phyloP scores from a whole-genome alignment of 768 basidiomycete genomes.

The Chlorophyllum brunneum region DNA sequence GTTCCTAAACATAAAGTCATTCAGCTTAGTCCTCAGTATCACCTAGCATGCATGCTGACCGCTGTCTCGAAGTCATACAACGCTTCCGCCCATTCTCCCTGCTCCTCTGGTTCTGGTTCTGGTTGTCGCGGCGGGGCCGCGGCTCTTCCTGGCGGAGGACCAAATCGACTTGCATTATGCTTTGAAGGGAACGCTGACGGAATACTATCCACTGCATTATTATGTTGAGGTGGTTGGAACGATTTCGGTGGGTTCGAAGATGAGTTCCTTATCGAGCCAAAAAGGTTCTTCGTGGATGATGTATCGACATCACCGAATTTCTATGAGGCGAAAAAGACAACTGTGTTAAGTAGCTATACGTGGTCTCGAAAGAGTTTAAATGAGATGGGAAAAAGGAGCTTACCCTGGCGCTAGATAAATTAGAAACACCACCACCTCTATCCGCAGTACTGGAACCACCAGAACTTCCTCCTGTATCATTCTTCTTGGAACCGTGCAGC shows the following conservation, averaged over 20 bases:
- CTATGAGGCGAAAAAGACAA: conserved; percentile 25
- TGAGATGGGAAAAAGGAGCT: background rate
- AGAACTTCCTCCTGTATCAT: conserved; percentile 12
- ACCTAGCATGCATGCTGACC: conserved; percentile 30
- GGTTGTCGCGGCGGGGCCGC: conserved; percentile 29
- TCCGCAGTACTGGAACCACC: conserved; percentile 14
- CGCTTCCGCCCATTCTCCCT: conserved; percentile 75
- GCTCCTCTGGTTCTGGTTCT: conserved; percentile 30
- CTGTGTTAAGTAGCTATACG: background rate
- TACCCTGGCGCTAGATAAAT: conserved; percentile 3
- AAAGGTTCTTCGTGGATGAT: conserved; percentile 43
- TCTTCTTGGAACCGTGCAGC: conserved; percentile 5
- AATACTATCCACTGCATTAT: conserved; percentile 9
- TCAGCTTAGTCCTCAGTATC: background rate
- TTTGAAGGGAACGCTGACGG: conserved; percentile 39
- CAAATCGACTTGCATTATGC: conserved; percentile 35
- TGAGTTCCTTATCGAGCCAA: conserved; percentile 38
- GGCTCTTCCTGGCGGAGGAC: conserved; percentile 48
- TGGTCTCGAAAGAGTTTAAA: background rate
- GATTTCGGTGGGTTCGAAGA: conserved; percentile 10
- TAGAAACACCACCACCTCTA: conserved; percentile 5
- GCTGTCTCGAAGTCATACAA: conserved; percentile 71
- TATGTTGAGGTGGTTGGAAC: background rate
- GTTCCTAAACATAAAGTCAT: conserved; percentile 43
- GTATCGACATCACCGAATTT: conserved; percentile 61